Evolutionary conservation across 768 basidiomycete species (phyloP), one percentile per base, ranked within the genome.

Genomic region (Podaxis sp.): DNA sequence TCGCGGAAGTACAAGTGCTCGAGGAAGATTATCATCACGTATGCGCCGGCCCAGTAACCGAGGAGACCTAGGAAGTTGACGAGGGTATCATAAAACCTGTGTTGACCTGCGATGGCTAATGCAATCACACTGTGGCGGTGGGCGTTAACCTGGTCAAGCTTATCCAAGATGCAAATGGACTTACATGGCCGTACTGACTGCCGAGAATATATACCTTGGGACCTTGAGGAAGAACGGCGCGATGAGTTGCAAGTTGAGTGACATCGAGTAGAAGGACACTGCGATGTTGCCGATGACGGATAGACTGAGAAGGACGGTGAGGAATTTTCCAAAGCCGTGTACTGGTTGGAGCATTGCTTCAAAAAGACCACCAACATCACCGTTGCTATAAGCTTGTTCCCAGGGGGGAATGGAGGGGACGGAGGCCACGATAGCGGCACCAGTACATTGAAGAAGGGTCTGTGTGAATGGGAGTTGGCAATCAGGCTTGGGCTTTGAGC

Each of bases 231-330:
- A 73, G 20, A 76, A 78, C 0, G 91, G 90, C 4, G 89, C 71
- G 67, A 88, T 80, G 1, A 89, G 80, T 70, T 94, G 92, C 66
- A 91, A 77, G 70, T 85, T 88, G 62, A 94, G 80, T 1, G 87
- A 84, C 62, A 89, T 83, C 49, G 89, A 91, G 73, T 97, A 97
- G 65, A 94, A 87, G 5, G 91, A 89, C 2, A 88, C 85, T 0
- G 91, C 90, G 50, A 92, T 88, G 75, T 95, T 95, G 2, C 85
- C 90, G 1, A 87, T 86, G 46, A 94, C 90, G 53, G 89, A 91
- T 22, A 97, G 77, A 60, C 90, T 90, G 65, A 96, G 80, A 50
- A 96, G 75, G 38, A 95, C 89, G 0, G 87, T 89, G 48, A 94
- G 77, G 77, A 93, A 89, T 69, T 90, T 89, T 5, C 91, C 88